phyloP scores from a whole-genome alignment of 2,329 filamentous ascomycete species.

The Neocucurbitaria cava region DNA sequence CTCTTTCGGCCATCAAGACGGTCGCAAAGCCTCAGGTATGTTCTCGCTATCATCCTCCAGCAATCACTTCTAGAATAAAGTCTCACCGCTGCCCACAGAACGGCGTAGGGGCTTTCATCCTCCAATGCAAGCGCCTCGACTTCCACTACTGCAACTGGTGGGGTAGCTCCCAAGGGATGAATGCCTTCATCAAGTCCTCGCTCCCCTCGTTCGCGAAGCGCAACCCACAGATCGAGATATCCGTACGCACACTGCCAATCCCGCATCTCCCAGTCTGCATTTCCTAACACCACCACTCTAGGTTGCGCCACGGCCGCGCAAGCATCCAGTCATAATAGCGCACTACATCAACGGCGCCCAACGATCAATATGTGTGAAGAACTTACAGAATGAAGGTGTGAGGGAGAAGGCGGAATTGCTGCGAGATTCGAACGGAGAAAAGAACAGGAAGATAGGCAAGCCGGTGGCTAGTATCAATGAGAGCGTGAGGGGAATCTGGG shows the following conservation, averaged over 20 bases:
- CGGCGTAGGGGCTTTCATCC: conserved; percentile 93
- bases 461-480: conserved; percentile 68
- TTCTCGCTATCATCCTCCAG: neutral
- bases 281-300: neutral
- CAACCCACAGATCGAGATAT: conserved; percentile 90
- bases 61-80: neutral
- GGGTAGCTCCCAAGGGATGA: conserved; percentile 93
- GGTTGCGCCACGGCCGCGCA: conserved; percentile 84
- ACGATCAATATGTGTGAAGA: conserved; percentile 88
- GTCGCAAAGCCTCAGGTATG: conserved; percentile 64
- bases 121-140: conserved; percentile 94
- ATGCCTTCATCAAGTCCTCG: conserved; percentile 80
- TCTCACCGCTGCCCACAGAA: conserved; percentile 66
- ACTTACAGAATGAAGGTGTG: conserved; percentile 81
- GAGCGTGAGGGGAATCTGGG: conserved; percentile 71
- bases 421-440: conserved; percentile 77
- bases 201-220: conserved; percentile 78
- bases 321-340: conserved; percentile 87
- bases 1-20: conserved; percentile 58
- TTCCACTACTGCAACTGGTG: conserved; percentile 98
- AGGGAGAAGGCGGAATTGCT: conserved; percentile 78
- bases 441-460: conserved; percentile 66
- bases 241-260: conserved; percentile 46
- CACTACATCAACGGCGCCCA: conserved; percentile 90
- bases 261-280: neutral